Evolutionary conservation across 2,329 filamentous ascomycete genomes (phyloP).

Genomic region (Fusarium papillatum): DNA sequence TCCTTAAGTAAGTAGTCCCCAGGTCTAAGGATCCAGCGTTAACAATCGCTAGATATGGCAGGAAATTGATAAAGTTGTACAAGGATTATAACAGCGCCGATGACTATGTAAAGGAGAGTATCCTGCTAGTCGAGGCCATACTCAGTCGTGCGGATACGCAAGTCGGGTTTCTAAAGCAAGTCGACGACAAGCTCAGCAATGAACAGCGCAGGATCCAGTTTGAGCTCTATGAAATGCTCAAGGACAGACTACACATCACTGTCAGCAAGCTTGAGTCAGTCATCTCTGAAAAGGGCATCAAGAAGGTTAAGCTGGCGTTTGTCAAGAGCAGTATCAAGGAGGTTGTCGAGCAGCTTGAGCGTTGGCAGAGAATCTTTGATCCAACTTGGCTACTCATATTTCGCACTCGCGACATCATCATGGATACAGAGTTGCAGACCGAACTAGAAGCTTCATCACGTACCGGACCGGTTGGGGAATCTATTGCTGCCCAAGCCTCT

Average conservation of each 20-base stretch:
- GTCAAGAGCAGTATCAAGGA: constrained; percentile 32
- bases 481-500: background rate
- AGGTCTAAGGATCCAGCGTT: background rate
- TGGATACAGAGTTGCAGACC: constrained; percentile 29
- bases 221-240: constrained; percentile 18
- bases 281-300: constrained; percentile 4
- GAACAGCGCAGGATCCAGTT: constrained; percentile 19
- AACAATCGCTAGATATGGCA: background rate
- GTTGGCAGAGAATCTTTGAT: constrained; percentile 38
- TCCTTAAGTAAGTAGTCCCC: background rate
- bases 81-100: constrained; percentile 8
- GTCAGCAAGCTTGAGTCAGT: background rate
- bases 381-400: constrained; percentile 41
- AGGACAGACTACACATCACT: background rate
- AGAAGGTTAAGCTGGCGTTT: constrained; percentile 23
- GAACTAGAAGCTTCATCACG: background rate
- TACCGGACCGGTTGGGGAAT: background rate
- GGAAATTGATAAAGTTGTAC: background rate
- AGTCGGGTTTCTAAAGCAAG: constrained; percentile 12
- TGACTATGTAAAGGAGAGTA: constrained; percentile 5
- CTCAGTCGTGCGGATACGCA: constrained; percentile 10
- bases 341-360: constrained; percentile 36
- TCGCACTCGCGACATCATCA: constrained; percentile 25
- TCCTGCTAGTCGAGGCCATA: constrained; percentile 7
- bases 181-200: background rate